Evolutionary conservation across 2,329 filamentous ascomycete genomes (phyloP).

Genomic region (Colletotrichum sp.): DNA sequence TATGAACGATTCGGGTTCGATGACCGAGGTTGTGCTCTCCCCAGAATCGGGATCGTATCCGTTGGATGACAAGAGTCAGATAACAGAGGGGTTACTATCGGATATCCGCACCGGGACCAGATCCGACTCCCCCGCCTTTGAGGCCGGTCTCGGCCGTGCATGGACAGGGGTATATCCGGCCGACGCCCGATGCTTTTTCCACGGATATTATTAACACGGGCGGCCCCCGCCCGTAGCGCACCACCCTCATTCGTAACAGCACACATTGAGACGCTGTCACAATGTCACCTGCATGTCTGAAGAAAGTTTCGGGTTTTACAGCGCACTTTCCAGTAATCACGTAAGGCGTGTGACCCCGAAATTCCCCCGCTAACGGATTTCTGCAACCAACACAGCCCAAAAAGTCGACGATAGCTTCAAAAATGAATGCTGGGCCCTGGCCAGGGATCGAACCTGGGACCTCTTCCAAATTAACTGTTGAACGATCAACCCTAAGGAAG

Average conservation of each 20-base stretch:
- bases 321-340: neutral
- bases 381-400: neutral
- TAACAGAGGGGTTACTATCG: slow-evolving; percentile 4
- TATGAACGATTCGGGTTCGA: neutral
- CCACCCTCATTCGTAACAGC: neutral
- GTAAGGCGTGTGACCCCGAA: neutral
- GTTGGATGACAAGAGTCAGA: neutral
- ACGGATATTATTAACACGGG: neutral
- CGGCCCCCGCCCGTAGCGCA: neutral
- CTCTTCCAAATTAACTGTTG: neutral
- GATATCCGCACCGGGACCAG: slow-evolving; percentile 18
- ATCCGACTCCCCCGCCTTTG: slow-evolving; percentile 19
- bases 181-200: slow-evolving; percentile 5
- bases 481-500: slow-evolving; percentile 12
- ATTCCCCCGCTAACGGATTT: neutral
- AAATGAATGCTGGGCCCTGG: neutral
- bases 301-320: neutral
- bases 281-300: neutral
- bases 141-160: slow-evolving; percentile 19
- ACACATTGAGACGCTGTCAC: neutral
- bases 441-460: slow-evolving; percentile 22
- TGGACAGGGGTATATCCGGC: slow-evolving; percentile 19
- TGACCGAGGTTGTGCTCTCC: slow-evolving; percentile 2
- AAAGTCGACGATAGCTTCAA: neutral
- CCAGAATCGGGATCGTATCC: slow-evolving; percentile 1